A percentile compares a stretch with the other conserved stretches of the same genome.
These are phyloP conservation scores for Apiotrichum laibachii DNA, from an alignment of 1,284 basidiomycete species.

Conservation along the genomic window DNA sequence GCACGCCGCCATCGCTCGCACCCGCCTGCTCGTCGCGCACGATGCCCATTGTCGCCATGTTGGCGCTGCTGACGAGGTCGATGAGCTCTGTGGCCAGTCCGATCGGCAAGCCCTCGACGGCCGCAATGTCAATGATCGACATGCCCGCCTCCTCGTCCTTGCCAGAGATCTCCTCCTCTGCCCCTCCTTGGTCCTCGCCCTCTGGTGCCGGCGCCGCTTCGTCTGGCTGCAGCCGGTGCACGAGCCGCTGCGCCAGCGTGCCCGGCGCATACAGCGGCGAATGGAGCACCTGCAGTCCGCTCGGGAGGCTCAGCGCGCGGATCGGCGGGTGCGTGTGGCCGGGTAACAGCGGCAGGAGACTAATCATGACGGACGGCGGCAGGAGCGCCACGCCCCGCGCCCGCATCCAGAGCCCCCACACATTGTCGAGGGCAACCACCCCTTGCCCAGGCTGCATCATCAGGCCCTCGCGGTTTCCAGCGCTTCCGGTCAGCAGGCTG, in stretches of 20 bases:
- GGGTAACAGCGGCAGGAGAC: constrained; percentile 67
- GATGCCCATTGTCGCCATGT: constrained; percentile 51
- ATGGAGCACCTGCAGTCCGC: constrained; percentile 76
- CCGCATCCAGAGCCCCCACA: constrained; percentile 97
- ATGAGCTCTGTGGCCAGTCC: constrained; percentile 73
- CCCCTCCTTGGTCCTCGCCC: no score
- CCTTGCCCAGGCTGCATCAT: constrained; percentile 53
- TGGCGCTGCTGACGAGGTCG: constrained; percentile 46
- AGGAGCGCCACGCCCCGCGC: constrained; percentile 89
- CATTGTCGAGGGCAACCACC: constrained; percentile 85
- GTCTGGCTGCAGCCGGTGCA: constrained; percentile 55
- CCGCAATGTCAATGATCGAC: constrained; percentile 60
- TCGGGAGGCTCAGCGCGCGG: constrained; percentile 64
- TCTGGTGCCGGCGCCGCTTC: no score
- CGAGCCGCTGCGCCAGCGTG: constrained; percentile 65
- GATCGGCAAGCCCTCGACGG: constrained; percentile 65
- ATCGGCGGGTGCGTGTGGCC: constrained; percentile 68
- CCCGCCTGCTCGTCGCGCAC: constrained; percentile 68
- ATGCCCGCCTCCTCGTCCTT: constrained; percentile 47
- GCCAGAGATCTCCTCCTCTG: no score
- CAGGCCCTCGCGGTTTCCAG: constrained; percentile 39
- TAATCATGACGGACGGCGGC: constrained; percentile 77
- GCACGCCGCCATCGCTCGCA: constrained; percentile 56
- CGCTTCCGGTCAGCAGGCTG: constrained; percentile 58
- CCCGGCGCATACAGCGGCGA: constrained; percentile 69